phyloP scores from a whole-genome alignment of 495 filamentous ascomycete genomes.

The Podospora pseudoanserina region DNA sequence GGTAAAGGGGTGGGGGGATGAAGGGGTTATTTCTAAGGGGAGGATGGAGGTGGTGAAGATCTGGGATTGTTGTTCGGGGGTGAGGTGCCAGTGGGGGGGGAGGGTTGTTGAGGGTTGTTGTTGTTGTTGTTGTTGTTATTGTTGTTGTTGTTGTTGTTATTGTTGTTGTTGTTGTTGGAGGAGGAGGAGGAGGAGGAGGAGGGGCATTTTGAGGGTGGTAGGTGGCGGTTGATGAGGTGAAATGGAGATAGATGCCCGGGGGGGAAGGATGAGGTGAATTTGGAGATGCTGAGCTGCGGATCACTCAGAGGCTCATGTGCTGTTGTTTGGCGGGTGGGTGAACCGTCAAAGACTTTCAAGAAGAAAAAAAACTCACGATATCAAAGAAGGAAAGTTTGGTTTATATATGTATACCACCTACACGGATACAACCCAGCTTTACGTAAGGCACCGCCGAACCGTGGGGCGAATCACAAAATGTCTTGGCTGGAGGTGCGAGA shows the following conservation, averaged over 20 bases:
- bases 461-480: neutral
- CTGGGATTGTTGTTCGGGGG: slow-evolving; percentile 9
- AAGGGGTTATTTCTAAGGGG: slow-evolving; percentile 18
- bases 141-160: neutral
- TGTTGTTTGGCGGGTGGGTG: neutral
- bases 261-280: no score
- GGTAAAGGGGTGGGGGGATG: slow-evolving; percentile 5
- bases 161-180: neutral
- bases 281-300: no score
- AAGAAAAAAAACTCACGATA: neutral
- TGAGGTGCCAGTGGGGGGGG: slow-evolving; percentile 20
- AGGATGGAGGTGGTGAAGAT: slow-evolving; percentile 22
- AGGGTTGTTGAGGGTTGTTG: neutral
- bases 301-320: no score
- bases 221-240: neutral
- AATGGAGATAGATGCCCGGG: no score
- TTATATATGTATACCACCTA: neutral
- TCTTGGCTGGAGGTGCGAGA: neutral
- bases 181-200: neutral
- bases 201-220: neutral
- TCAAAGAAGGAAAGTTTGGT: neutral
- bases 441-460: neutral
- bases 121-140: neutral
- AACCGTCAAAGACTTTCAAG: neutral
- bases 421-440: neutral